phyloP scores from a whole-genome alignment of 768 basidiomycete genomes.

The Rhizopogon roseolus region DNA sequence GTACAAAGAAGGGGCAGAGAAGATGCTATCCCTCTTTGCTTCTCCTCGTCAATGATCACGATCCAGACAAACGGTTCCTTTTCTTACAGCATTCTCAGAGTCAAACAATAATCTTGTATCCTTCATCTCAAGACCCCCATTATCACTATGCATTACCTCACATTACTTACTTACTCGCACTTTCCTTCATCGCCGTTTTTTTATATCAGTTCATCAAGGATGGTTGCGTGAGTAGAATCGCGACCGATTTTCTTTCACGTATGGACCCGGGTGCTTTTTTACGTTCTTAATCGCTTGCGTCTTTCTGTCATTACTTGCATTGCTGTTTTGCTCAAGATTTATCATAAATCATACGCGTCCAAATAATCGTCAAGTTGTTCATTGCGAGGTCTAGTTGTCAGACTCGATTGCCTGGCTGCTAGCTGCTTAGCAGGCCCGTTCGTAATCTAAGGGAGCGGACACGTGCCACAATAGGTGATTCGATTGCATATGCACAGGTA shows the following conservation, averaged over 20 bases:
- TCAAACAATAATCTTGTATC: conserved; percentile 17
- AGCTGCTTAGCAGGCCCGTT: too few species aligned
- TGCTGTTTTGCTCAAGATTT: conserved; percentile 19
- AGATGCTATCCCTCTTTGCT: conserved; percentile 77
- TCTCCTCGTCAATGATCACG: conserved; percentile 50
- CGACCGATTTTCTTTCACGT: conserved; percentile 2
- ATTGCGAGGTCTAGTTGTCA: too few species aligned
- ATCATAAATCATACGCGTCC: conserved; percentile 14
- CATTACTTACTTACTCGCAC: conserved; percentile 16
- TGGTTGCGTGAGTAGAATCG: conserved; percentile 19
- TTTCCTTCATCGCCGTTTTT: conserved; percentile 6
- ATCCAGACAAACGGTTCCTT: conserved; percentile 16
- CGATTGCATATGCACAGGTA: too few species aligned
- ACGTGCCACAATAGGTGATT: too few species aligned
- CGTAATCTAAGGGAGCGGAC: too few species aligned
- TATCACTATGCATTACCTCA: conserved; percentile 26
- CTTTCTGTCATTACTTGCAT: conserved; percentile 26
- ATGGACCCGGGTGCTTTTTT: conserved; percentile 21
- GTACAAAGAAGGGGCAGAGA: conserved; percentile 86
- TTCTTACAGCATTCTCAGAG: conserved; percentile 1
- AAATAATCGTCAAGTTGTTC: conserved; percentile 1
- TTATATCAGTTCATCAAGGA: conserved; percentile 11
- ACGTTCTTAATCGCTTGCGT: conserved; percentile 23
- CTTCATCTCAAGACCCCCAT: conserved; percentile 16
- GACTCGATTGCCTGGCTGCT: too few species aligned